phyloP scores from a whole-genome alignment of 1,284 basidiomycete species.

The Amanita bisporigera region DNA sequence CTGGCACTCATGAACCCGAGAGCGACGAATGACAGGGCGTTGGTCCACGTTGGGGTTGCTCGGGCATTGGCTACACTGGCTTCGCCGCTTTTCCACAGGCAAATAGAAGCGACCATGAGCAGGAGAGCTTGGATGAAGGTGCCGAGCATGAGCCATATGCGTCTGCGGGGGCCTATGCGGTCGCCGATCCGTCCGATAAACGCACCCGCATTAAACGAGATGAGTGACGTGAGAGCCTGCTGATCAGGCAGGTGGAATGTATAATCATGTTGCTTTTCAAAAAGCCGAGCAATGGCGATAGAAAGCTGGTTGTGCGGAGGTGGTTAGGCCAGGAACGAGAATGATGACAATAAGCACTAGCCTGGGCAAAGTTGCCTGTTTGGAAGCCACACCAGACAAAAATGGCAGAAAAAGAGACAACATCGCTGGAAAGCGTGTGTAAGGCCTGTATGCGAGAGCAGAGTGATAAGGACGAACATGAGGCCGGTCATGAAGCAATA shows the following conservation, averaged over 20 bases:
- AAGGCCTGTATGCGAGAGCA: background rate
- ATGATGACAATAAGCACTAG: constrained; percentile 28
- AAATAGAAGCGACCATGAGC: constrained; percentile 72
- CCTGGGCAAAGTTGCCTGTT: constrained; percentile 76
- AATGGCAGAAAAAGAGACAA: constrained; percentile 78
- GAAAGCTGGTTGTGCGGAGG: constrained; percentile 32
- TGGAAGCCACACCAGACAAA: constrained; percentile 92
- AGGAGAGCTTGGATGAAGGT: constrained; percentile 77
- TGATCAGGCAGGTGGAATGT: constrained; percentile 78
- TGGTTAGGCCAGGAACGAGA: background rate
- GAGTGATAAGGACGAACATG: constrained; percentile 56
- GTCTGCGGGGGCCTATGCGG: constrained; percentile 68
- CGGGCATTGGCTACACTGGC: constrained; percentile 57
- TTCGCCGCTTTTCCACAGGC: constrained; percentile 68
- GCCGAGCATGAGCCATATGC: constrained; percentile 75
- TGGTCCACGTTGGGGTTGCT: constrained; percentile 72
- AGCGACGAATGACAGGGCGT: constrained; percentile 66
- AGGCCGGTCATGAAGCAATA: constrained; percentile 91
- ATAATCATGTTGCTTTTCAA: constrained; percentile 59
- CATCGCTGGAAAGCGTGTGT: constrained; percentile 52
- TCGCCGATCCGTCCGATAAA: constrained; percentile 76
- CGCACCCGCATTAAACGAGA: constrained; percentile 76
- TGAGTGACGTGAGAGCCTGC: constrained; percentile 79
- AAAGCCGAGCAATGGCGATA: constrained; percentile 53
- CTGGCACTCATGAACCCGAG: constrained; percentile 80